These are phyloP conservation scores for Fusarium sp. DNA, from an alignment of 2,329 filamentous ascomycete species.

Conservation along the genomic window DNA sequence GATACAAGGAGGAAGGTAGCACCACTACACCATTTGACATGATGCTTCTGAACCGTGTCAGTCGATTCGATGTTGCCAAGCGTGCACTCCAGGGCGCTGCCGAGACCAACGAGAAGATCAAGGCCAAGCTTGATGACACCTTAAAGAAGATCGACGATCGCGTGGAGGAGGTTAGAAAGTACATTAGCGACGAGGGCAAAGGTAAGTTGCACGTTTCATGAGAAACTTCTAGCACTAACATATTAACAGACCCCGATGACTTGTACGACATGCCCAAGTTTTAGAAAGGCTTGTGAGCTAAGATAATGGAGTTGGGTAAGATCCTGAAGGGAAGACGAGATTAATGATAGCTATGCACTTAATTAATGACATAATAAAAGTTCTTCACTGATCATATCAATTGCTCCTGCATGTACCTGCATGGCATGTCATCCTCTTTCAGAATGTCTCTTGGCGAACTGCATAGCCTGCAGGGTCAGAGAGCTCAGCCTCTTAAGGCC, in stretches of 20 bases:
- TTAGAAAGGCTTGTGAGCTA: neutral
- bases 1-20: slow-evolving; percentile 73
- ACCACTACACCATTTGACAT: slow-evolving; percentile 78
- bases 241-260: slow-evolving; percentile 35
- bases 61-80: slow-evolving; percentile 69
- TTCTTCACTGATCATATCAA: neutral
- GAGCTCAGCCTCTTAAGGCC: neutral
- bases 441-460: no score
- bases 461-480: neutral
- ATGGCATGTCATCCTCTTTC: no score
- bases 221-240: neutral
- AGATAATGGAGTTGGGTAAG: neutral
- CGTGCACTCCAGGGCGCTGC: slow-evolving; percentile 64
- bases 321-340: neutral
- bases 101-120: slow-evolving; percentile 61
- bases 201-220: slow-evolving; percentile 51
- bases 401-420: no score
- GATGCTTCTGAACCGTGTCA: slow-evolving; percentile 73
- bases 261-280: slow-evolving; percentile 42
- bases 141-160: slow-evolving; percentile 61
- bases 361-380: slow-evolving; percentile 1
- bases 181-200: slow-evolving; percentile 64
- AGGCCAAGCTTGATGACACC: slow-evolving; percentile 58
- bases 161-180: slow-evolving; percentile 63
- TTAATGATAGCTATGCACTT: neutral